Evolutionary conservation across 768 basidiomycete species (phyloP).

Genomic region (Auriscalpium vulgare): DNA sequence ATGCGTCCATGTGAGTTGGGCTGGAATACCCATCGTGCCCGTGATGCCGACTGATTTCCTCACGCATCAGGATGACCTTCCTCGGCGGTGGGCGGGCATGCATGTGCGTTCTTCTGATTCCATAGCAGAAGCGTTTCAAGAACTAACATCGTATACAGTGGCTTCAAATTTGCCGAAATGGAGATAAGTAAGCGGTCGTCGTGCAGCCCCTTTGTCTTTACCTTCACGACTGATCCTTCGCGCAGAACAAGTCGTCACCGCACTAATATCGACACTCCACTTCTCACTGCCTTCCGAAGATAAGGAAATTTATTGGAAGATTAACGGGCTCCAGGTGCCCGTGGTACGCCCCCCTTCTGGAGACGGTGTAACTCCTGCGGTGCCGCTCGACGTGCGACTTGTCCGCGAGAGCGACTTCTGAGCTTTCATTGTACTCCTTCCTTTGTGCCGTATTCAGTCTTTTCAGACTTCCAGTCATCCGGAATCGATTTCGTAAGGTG

Average conservation of each 20-base stretch:
- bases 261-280: constrained; percentile 27
- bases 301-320: constrained; percentile 31
- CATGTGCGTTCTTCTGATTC: not conserved
- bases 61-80: constrained; percentile 1
- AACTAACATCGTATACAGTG: not conserved
- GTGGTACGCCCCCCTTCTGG: constrained; percentile 29
- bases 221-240: not conserved
- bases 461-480: no score
- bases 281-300: constrained; percentile 25
- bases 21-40: not conserved
- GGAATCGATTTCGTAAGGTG: no score
- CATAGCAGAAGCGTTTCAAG: not conserved
- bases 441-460: no score
- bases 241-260: constrained; percentile 29
- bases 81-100: constrained; percentile 1
- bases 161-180: constrained; percentile 4
- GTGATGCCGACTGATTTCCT: not conserved
- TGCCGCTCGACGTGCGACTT: constrained; percentile 24
- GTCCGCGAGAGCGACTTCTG: constrained; percentile 23
- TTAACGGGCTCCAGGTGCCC: constrained; percentile 28
- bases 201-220: constrained; percentile 9
- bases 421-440: no score
- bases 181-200: constrained; percentile 10
- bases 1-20: constrained; percentile 20
- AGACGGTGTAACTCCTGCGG: constrained; percentile 25